Percentiles rank a stretch among this genome's conserved stretches.
Evolutionary conservation across 805 yeast genomes (phyloP).

Genomic region (Zygoascus tannicola): DNA sequence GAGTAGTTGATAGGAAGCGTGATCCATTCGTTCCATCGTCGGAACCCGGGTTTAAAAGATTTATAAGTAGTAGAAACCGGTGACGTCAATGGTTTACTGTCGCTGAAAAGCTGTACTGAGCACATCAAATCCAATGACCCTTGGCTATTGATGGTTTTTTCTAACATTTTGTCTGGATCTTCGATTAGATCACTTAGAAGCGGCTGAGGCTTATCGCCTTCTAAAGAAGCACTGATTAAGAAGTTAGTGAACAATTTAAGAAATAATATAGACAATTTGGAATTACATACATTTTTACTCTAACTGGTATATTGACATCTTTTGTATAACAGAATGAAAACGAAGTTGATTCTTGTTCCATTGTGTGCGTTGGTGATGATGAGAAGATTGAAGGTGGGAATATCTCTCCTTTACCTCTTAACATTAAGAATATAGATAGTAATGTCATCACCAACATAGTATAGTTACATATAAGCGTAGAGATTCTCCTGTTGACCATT

Average conservation of each 20-base stretch:
- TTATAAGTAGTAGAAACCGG: constrained; percentile 44
- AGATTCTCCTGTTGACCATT: too few species aligned
- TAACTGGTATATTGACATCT: constrained; percentile 42
- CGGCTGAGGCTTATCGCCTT: constrained; percentile 35
- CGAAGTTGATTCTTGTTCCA: constrained; percentile 30
- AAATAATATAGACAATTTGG: not conserved
- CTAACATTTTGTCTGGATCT: constrained; percentile 36
- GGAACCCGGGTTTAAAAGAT: constrained; percentile 32
- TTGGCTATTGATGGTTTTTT: constrained; percentile 9
- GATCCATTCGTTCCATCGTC: constrained; percentile 66
- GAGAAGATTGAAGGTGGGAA: too few species aligned
- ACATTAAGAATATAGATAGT: too few species aligned
- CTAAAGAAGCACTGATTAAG: constrained; percentile 30
- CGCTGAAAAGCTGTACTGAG: constrained; percentile 38
- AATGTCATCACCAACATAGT: too few species aligned
- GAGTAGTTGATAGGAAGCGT: constrained; percentile 60
- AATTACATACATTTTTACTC: constrained; percentile 34
- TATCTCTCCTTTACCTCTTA: too few species aligned
- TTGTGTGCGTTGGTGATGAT: too few species aligned
- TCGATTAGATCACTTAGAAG: constrained; percentile 40
- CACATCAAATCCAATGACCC: constrained; percentile 30
- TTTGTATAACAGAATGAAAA: constrained; percentile 49
- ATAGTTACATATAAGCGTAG: too few species aligned
- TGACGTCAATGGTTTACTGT: constrained; percentile 38
- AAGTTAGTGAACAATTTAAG: constrained; percentile 5